A percentile compares a stretch with the other conserved stretches of the same genome.
These are phyloP conservation scores for Ceratobasidium sp. DNA, from an alignment of 1,284 basidiomycete genomes.

Conservation along the genomic window DNA sequence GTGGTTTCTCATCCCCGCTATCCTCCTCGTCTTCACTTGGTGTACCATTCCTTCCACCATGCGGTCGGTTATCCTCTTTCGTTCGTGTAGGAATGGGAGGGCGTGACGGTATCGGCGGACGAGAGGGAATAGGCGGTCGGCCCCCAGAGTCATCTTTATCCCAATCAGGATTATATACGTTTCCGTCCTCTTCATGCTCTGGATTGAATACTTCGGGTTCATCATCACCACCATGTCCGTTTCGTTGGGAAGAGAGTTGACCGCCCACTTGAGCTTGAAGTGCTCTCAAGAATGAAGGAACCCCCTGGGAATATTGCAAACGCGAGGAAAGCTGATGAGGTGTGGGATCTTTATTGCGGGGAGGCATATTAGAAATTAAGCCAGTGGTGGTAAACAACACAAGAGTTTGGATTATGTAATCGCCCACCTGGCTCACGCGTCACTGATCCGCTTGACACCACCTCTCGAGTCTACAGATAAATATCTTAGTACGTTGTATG, in stretches of 20 bases:
- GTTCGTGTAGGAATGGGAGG: constrained; percentile 67
- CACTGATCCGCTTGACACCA: too few relatives aligned
- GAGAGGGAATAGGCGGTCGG: constrained; percentile 74
- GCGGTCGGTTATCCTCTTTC: constrained; percentile 50
- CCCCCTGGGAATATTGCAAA: constrained; percentile 68
- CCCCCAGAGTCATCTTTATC: constrained; percentile 46
- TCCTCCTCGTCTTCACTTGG: constrained; percentile 78
- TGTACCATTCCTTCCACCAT: constrained; percentile 65
- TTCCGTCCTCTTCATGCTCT: constrained; percentile 53
- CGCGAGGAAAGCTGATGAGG: constrained; percentile 74
- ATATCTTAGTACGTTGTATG: too few relatives aligned
- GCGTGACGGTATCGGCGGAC: constrained; percentile 54
- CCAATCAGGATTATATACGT: constrained; percentile 63
- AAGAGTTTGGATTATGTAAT: background rate
- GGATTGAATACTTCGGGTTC: constrained; percentile 61
- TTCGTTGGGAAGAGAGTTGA: constrained; percentile 46
- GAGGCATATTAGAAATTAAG: constrained; percentile 25
- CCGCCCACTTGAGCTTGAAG: constrained; percentile 73
- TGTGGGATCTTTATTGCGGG: constrained; percentile 68
- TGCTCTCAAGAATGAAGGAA: constrained; percentile 72
- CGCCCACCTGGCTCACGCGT: too few relatives aligned
- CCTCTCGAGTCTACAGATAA: too few relatives aligned
- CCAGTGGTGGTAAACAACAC: background rate
- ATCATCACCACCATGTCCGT: constrained; percentile 61
- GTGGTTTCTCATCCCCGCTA: constrained; percentile 82